Base-by-base conservation (phyloP, 805 yeast genomes). In the Metschnikowia picachoensis region DNA sequence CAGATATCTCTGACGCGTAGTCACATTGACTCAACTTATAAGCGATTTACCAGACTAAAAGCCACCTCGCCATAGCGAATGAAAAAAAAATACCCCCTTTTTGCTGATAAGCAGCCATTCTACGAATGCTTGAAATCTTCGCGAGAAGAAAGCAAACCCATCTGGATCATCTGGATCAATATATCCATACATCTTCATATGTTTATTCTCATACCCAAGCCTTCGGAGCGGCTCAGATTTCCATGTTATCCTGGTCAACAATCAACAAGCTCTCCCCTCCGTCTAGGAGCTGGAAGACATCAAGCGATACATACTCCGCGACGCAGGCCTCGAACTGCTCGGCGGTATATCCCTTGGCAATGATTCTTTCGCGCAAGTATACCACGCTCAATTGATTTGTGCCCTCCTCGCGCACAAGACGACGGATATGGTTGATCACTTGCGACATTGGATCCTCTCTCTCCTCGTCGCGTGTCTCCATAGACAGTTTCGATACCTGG, bases 401-500 rank as follows among this genome's bases (percentile, higher is more conserved):
- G 17, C 68, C 68, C 42, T 65, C 68, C 44, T 67, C 66, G 1
- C 82, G 81, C 65, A 82, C 66, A 39, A 74, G 74, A 53, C 83
- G 79, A 12, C 58, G 51, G 35, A 55, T 53, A 31, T 43, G 41
- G 43, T 42, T 40, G 54, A 91, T 81, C 54, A 87, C 77, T 56
- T 82, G 82, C 43, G 87, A 77, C 28, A 45, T 39, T 44, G 78
- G 77, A 58, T 87, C 95, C 51, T 80, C 87, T 35, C 73, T 66
- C 42, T 70, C 70, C 33, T 62, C 61, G 39, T 74, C 79, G 35
- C 78, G 80, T 37, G 77, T 73, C 52, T 78, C 78, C 58, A 92
- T 74, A 8, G 96, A 85, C 48, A 85, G 82, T 66, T 91, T 87
- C n/a, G 96, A 88, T 12, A 87, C 95, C 57, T 84, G 84, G 47